Evolutionary conservation across 257 asterid genomes (phyloP).

Genomic region (Salvia rosmarinus): DNA sequence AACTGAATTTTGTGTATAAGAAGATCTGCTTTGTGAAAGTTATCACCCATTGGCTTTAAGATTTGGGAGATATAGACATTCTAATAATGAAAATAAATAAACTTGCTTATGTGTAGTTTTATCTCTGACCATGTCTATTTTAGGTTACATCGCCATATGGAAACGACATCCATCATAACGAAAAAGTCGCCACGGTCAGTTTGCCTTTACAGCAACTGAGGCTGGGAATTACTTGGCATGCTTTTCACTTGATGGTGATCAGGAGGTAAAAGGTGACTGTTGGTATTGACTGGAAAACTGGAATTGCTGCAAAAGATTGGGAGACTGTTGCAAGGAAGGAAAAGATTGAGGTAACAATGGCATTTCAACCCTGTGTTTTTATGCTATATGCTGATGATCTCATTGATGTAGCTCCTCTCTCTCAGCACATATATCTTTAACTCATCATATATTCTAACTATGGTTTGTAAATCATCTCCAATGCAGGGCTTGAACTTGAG

Average conservation of each 20-base stretch:
- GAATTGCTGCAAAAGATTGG: conserved; percentile 84
- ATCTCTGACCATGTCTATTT: not conserved
- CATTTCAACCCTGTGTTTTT: not conserved
- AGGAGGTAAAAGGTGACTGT: conserved; percentile 54
- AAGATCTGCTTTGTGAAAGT: not conserved
- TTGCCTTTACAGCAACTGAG: conserved; percentile 82
- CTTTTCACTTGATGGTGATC: conserved; percentile 51
- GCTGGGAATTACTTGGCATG: conserved; percentile 76
- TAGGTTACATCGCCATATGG: conserved; percentile 92
- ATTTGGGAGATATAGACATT: not conserved
- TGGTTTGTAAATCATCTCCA: conserved; percentile 21
- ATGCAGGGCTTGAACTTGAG: conserved; percentile 77
- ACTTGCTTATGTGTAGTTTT: too few relatives aligned
- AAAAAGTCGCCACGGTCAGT: conserved; percentile 74
- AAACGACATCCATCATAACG: conserved; percentile 57
- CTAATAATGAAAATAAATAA: not conserved
- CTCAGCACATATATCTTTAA: not conserved
- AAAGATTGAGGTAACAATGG: conserved; percentile 61
- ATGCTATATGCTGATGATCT: not conserved
- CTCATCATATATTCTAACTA: not conserved
- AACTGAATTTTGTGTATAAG: not conserved
- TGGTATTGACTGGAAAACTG: conserved; percentile 83
- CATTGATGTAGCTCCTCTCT: not conserved
- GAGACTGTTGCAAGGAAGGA: conserved; percentile 88
- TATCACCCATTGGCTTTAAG: conserved; percentile 4